These are phyloP conservation scores for Epichloe brachyelytri DNA, from an alignment of 2,329 filamentous ascomycete genomes.

Conservation along the genomic window DNA sequence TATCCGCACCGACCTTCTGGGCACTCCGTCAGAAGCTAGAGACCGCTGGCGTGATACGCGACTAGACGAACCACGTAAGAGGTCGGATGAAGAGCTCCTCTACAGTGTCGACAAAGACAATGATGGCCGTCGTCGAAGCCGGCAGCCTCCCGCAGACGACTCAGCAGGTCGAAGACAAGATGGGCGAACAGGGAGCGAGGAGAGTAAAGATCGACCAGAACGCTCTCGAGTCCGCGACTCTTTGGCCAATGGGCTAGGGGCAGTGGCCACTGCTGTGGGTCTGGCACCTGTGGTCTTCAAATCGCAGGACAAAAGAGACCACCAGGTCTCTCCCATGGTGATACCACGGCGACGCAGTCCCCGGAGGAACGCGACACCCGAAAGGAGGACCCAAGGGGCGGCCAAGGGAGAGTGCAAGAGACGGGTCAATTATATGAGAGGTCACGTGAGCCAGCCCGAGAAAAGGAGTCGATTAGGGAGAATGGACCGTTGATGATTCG, in stretches of 20 bases:
- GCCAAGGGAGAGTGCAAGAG: conserved; percentile 11
- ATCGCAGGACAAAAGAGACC: conserved; percentile 23
- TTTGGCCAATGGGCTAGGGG: conserved; percentile 32
- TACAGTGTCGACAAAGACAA: conserved; percentile 17
- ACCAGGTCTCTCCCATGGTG: conserved; percentile 16
- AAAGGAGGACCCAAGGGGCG: conserved; percentile 10
- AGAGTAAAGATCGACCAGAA: conserved; percentile 20
- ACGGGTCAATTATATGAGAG: conserved; percentile 5
- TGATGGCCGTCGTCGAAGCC: conserved; percentile 16
- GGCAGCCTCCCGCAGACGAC: conserved; percentile 13
- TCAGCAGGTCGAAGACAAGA: conserved; percentile 18
- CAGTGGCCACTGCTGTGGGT: conserved; percentile 35
- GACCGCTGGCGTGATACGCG: conserved; percentile 23
- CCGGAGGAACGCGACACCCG: conserved; percentile 17
- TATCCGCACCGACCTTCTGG: conserved; percentile 29
- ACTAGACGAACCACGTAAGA: conserved; percentile 16
- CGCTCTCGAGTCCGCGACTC: conserved; percentile 34
- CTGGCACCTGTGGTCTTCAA: conserved; percentile 25
- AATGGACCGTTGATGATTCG: conserved; percentile 1
- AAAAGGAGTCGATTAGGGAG: not conserved
- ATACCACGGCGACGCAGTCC: conserved; percentile 18
- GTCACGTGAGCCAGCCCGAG: not conserved
- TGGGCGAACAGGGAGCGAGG: conserved; percentile 19
- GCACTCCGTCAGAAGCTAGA: conserved; percentile 29
- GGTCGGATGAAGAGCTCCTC: conserved; percentile 18